phyloP scores from a whole-genome alignment of 2,329 filamentous ascomycete genomes.

The Aureobasidium uvarum region DNA sequence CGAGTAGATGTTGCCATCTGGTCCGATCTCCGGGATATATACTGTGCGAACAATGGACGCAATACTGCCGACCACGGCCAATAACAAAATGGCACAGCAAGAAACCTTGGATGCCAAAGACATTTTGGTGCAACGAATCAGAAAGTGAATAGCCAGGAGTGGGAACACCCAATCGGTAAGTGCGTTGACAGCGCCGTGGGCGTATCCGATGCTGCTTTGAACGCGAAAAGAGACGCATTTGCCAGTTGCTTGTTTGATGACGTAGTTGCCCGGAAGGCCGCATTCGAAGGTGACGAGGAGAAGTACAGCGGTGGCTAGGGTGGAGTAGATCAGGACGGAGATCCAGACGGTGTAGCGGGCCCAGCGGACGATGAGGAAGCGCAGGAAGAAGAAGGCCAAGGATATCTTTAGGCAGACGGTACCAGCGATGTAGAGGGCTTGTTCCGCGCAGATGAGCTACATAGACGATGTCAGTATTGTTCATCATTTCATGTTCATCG shows the following conservation, averaged over 20 bases:
- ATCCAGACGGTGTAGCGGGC: conserved; percentile 37
- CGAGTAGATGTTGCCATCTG: conserved; percentile 32
- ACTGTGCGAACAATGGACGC: conserved; percentile 32
- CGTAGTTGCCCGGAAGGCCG: conserved; percentile 31
- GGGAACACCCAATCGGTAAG: conserved; percentile 40
- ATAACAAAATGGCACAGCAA: conserved; percentile 41
- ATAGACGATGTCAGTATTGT: neutral
- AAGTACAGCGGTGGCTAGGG: conserved; percentile 37
- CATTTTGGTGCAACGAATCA: conserved; percentile 43
- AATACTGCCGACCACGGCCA: conserved; percentile 37
- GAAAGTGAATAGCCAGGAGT: conserved; percentile 42
- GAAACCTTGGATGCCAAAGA: conserved; percentile 44
- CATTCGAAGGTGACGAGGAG: conserved; percentile 37
- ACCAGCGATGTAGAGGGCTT: conserved; percentile 43
- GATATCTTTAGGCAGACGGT: conserved; percentile 48
- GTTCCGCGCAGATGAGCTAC: conserved; percentile 36
- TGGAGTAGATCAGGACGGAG: conserved; percentile 38
- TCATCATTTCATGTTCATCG: neutral
- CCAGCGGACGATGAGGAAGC: conserved; percentile 43
- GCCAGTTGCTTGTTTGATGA: neutral
- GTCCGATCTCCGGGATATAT: conserved; percentile 30
- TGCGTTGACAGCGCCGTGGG: conserved; percentile 37
- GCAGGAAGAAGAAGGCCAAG: conserved; percentile 47
- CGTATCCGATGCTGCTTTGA: neutral
- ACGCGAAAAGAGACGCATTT: conserved; percentile 17